Conservation (phyloP, 2,329 filamentous ascomycete species). For the Juglanconis oblonga region DNA sequence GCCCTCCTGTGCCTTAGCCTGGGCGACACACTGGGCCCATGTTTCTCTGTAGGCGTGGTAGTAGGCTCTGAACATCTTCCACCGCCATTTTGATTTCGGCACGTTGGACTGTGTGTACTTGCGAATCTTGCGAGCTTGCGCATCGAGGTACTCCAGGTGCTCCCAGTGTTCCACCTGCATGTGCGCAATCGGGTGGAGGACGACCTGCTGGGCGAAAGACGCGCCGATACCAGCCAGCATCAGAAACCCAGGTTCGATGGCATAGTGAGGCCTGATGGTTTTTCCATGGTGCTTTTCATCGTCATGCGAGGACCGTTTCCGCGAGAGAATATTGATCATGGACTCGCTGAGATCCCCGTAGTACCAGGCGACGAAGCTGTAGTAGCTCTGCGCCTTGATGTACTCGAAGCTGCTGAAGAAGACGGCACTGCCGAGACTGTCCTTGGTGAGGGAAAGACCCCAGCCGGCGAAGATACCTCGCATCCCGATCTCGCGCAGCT, state of each 20-base stretch:
- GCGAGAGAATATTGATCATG: constrained; percentile 47
- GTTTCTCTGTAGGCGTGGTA: constrained; percentile 71
- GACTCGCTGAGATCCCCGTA: constrained; percentile 59
- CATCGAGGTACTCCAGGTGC: constrained; percentile 69
- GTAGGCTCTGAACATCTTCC: constrained; percentile 61
- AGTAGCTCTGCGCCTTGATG: constrained; percentile 71
- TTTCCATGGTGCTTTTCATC: constrained; percentile 28
- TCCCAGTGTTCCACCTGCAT: constrained; percentile 73
- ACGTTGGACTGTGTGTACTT: constrained; percentile 28
- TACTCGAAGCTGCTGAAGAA: constrained; percentile 78
- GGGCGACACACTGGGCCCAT: constrained; percentile 54
- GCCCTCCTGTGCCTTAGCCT: constrained; percentile 55
- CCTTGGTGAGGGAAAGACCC: constrained; percentile 66
- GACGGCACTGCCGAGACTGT: constrained; percentile 65
- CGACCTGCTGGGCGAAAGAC: constrained; percentile 63
- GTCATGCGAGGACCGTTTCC: constrained; percentile 37
- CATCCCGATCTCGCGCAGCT: constrained; percentile 68
- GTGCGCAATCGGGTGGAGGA: constrained; percentile 69
- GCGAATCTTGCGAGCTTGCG: constrained; percentile 47
- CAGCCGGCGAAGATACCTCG: constrained; percentile 74
- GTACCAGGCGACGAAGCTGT: constrained; percentile 67
- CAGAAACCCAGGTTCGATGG: constrained; percentile 70
- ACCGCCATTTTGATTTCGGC: constrained; percentile 34
- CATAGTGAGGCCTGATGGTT: constrained; percentile 70
- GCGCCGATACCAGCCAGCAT: constrained; percentile 67